Evolutionary conservation across 345 rosid genomes (phyloP).

Genomic region (Populus alba): DNA sequence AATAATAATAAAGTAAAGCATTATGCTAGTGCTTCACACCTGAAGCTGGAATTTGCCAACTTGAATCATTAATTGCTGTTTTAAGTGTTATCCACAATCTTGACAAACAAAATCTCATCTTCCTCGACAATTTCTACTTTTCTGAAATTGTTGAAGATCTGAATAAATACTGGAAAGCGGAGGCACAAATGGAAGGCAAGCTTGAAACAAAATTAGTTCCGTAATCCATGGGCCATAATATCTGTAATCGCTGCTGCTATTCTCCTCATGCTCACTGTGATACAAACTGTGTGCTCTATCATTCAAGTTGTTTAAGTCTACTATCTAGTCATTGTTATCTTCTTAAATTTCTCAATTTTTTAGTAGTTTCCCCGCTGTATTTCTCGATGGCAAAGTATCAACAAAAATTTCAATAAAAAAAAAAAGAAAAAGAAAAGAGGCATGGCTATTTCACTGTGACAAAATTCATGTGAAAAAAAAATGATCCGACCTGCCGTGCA

Average conservation of each 20-base stretch:
- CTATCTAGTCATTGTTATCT: no score
- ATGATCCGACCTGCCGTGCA: no score
- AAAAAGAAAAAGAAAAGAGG: no score
- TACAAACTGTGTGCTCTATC: constrained; percentile 11
- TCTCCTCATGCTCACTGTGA: constrained; percentile 11
- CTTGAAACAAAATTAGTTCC: constrained; percentile 13
- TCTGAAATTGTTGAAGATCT: neutral
- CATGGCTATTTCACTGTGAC: no score
- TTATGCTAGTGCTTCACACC: constrained; percentile 36
- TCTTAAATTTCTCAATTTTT: no score
- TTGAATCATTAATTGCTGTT: constrained; percentile 41
- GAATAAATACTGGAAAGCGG: neutral
- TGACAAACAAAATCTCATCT: no score
- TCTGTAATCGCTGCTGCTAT: constrained; percentile 11
- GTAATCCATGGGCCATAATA: constrained; percentile 18
- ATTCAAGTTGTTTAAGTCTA: neutral
- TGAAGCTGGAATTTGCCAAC: constrained; percentile 52
- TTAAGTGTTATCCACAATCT: no score
- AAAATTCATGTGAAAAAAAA: no score
- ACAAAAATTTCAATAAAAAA: no score
- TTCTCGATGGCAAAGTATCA: no score
- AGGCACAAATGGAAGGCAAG: constrained; percentile 23
- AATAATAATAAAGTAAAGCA: neutral
- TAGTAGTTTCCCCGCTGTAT: no score
- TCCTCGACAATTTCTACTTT: constrained; percentile 1